A percentile compares a stretch with the other conserved stretches of the same genome.
Evolutionary conservation across 2,329 filamentous ascomycete species (phyloP).

Genomic region (Colletotrichum cuscutae): DNA sequence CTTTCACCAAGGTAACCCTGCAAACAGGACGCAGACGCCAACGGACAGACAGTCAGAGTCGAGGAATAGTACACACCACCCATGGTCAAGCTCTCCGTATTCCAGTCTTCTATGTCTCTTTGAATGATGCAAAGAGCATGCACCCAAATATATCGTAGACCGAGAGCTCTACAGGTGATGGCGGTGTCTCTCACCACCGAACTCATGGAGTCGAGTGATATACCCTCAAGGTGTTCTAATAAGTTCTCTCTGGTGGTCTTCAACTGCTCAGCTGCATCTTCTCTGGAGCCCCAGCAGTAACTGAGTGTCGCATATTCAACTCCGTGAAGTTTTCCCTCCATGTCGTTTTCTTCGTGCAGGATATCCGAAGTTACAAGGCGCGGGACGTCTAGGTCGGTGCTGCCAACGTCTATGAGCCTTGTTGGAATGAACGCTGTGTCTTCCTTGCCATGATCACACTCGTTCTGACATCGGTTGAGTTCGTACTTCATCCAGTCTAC

Average conservation of each 20-base stretch:
- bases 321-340: not conserved
- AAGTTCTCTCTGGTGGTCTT: not conserved
- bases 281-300: slow-evolving; percentile 8
- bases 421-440: not conserved
- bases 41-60: not conserved
- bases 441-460: not conserved
- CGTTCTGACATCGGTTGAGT: not conserved
- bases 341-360: not conserved
- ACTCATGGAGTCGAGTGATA: not conserved
- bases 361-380: not conserved
- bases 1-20: not conserved
- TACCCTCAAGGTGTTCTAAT: not conserved
- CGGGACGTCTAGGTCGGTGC: not conserved
- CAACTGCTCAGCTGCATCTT: not conserved
- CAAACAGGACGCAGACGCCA: not conserved
- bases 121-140: slow-evolving; percentile 45
- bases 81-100: slow-evolving; percentile 4
- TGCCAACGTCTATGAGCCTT: not conserved
- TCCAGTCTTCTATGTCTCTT: slow-evolving; percentile 37
- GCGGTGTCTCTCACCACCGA: not conserved
- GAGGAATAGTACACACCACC: slow-evolving; percentile 13
- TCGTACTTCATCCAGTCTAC: not conserved
- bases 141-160: slow-evolving; percentile 42
- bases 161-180: slow-evolving; percentile 26
- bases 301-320: slow-evolving; percentile 2